A percentile compares a stretch with the other conserved stretches of the same genome.
phyloP scores from a whole-genome alignment of 176 grass and related monocot genomes.

The Alopecurus myosuroides region DNA sequence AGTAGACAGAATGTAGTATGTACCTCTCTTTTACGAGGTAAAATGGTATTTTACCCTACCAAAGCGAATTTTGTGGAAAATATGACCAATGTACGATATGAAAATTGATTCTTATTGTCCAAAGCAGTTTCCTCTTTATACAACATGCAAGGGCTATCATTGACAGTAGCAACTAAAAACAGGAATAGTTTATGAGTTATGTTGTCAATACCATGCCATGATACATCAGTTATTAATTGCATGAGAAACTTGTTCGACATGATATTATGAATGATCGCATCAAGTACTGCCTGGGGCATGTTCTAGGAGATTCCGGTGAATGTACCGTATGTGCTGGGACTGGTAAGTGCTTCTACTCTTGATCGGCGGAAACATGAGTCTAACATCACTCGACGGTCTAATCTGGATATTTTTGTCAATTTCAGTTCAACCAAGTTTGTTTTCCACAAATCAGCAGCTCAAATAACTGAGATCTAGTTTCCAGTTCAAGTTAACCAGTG shows the following conservation, averaged over 20 bases:
- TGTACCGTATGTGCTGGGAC: slow-evolving; percentile 72
- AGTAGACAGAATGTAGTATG: background rate
- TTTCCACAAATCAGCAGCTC: background rate
- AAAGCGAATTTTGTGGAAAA: background rate
- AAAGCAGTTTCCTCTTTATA: background rate
- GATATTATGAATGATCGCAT: slow-evolving; percentile 92
- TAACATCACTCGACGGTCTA: background rate
- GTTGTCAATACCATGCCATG: background rate
- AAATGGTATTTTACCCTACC: background rate
- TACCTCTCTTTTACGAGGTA: background rate
- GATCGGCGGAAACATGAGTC: too few relatives aligned
- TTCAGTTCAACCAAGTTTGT: background rate
- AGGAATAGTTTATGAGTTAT: background rate
- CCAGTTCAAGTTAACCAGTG: too few relatives aligned
- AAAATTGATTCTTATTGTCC: background rate
- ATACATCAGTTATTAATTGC: background rate
- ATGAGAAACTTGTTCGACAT: background rate
- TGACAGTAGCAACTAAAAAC: background rate
- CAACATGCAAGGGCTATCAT: background rate
- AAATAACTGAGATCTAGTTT: too few relatives aligned
- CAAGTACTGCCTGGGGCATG: slow-evolving; percentile 72
- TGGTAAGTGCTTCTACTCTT: slow-evolving; percentile 66
- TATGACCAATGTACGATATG: background rate
- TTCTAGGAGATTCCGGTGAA: slow-evolving; percentile 56
- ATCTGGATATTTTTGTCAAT: background rate